Conservation (phyloP, 371 early-diverging fungal genomes). For the Mucor racemosus region DNA sequence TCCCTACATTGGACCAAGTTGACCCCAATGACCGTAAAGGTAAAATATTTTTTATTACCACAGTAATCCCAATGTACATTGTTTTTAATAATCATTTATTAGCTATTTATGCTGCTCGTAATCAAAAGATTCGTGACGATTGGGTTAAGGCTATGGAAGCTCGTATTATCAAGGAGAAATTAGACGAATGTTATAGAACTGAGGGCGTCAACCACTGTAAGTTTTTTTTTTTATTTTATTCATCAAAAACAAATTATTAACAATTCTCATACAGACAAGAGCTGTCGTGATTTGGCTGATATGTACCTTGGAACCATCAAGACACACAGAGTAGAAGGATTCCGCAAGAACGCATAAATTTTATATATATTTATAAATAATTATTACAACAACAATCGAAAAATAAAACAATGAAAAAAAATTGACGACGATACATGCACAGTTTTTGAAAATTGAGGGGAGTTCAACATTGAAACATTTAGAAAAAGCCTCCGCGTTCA, state of each 20-base stretch:
- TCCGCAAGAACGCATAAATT: conserved; percentile 40
- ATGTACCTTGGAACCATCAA: conserved; percentile 49
- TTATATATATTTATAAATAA: no score
- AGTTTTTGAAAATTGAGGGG: no score
- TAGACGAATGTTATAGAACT: conserved; percentile 78
- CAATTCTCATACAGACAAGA: conserved; percentile 34
- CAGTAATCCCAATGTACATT: neutral
- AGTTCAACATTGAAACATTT: no score
- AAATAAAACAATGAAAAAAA: no score
- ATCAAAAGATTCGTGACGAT: conserved; percentile 77
- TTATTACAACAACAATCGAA: no score
- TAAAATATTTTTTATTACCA: conserved; percentile 12
- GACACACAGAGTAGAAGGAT: conserved; percentile 56
- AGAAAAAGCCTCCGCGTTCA: no score
- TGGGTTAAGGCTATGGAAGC: conserved; percentile 89
- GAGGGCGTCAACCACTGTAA: conserved; percentile 88
- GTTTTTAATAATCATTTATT: neutral
- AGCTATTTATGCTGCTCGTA: conserved; percentile 79
- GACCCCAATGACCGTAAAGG: conserved; percentile 55
- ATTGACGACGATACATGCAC: no score
- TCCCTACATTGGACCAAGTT: conserved; percentile 54
- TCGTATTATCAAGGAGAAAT: conserved; percentile 74
- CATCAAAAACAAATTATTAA: neutral
- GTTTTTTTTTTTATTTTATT: conserved; percentile 25
- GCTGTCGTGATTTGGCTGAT: conserved; percentile 55